Evolutionary conservation across 2,329 filamentous ascomycete genomes (phyloP).

Genomic region (Apiospora hydei): DNA sequence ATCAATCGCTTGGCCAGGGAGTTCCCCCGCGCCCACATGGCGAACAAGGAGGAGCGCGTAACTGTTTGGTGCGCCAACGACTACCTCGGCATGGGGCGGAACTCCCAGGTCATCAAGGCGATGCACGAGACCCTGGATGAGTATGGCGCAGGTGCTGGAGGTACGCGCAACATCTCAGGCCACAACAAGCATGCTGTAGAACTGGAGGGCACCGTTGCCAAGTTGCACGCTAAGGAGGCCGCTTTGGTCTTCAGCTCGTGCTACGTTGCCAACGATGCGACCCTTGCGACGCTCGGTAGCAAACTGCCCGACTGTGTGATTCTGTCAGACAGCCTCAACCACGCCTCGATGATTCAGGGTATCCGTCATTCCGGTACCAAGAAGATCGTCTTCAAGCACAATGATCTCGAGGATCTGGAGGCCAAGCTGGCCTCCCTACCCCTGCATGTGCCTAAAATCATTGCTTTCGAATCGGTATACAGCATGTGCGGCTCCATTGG

Average conservation of each 20-base stretch:
- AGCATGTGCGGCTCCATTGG: slow-evolving; percentile 99
- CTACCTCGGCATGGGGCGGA: slow-evolving; percentile 97
- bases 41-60: slow-evolving; percentile 81
- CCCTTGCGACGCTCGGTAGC: slow-evolving; percentile 93
- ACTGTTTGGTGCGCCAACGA: slow-evolving; percentile 99
- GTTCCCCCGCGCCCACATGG: slow-evolving; percentile 93
- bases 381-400: slow-evolving; percentile 99
- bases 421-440: slow-evolving; percentile 89
- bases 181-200: slow-evolving; percentile 94
- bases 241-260: slow-evolving; percentile 96
- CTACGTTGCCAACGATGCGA: slow-evolving; percentile 98
- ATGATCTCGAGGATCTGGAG: slow-evolving; percentile 92
- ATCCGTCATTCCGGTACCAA: slow-evolving; percentile 96
- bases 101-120: slow-evolving; percentile 81
- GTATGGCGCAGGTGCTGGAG: slow-evolving; percentile 94
- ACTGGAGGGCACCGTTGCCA: slow-evolving; percentile 82
- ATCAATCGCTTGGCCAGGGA: slow-evolving; percentile 98
- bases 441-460: slow-evolving; percentile 89
- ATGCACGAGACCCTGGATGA: slow-evolving; percentile 97
- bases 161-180: slow-evolving; percentile 96
- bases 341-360: slow-evolving; percentile 99
- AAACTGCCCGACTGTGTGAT: slow-evolving; percentile 97
- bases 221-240: slow-evolving; percentile 89
- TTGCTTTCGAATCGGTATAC: slow-evolving; percentile 98
- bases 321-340: slow-evolving; percentile 95